Base-by-base conservation (phyloP, 768 basidiomycete species). In the Suillus clintonianus region DNA sequence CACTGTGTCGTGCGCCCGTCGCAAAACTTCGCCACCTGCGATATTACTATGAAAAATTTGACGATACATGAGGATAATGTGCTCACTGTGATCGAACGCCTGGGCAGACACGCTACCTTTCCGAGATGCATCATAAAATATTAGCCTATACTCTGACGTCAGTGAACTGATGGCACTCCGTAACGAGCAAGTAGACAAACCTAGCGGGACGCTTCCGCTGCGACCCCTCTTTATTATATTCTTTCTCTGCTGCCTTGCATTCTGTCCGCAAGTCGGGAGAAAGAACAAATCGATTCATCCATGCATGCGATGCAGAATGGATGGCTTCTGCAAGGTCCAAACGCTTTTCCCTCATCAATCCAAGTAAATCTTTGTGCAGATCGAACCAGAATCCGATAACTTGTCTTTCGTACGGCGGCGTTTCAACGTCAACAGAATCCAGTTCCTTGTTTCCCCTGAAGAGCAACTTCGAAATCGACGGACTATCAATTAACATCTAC, bases 371-470 rank as follows among this genome's bases (percentile, higher is more conserved):
- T 30, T 77, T 78, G 0, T 91, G 89, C 1, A 95, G 78, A 69
- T 95, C 91, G 30, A 95, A 78, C 94, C 94, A 95, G 64, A 87
- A 77, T 1, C 94, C 94, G 1, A 83, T 87, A 1, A 89, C 86
- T 62, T 88, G 85, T 27, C 87, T 86, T 65, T 89, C 84, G 83
- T 89, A 95, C 4, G 91, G 84, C 0, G 90, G 89, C 5, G 88
- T 92, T 47, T 92, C 86, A 37, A 95, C 76, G 66, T 92, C 87
- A 15, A 95, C 90, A 0, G 84, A 78, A 66, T 96, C 94, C 22
- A 96, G 78, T 60, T 95, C 90, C 14, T 71, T 75, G 58, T 79
- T 82, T 65, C 85, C 82, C 70, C 90, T 90, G 68, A 4, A 53
- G 55, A 41, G 51, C 39, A 2, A 53, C 14, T 17, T 50, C 14